Percentiles rank a stretch among this genome's conserved stretches.
Conservation (phyloP, 192 early-diverging fungal species). For the Entomortierella lignicola region DNA sequence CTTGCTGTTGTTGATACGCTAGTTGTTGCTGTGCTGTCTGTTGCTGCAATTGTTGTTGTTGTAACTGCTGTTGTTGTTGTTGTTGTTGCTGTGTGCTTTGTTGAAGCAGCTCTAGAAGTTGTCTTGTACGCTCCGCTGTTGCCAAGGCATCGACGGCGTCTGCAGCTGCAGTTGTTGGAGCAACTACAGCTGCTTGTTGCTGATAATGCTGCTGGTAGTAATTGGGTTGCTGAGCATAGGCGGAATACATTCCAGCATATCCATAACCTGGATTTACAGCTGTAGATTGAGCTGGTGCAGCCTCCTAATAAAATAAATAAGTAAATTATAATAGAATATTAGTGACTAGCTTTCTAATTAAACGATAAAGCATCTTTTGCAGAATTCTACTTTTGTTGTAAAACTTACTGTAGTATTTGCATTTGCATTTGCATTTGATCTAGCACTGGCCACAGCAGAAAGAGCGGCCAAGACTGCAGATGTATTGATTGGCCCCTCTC, state of each 20-base stretch:
- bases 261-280: no score
- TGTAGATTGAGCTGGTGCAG: no score
- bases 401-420: neutral
- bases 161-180: no score
- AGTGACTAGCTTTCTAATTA: no score
- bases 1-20: constrained; percentile 19
- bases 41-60: neutral
- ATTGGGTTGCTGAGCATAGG: no score
- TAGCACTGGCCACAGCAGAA: neutral
- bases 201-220: no score
- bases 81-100: neutral
- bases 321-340: no score
- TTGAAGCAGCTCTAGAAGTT: neutral
- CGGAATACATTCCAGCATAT: no score
- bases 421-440: neutral
- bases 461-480: constrained; percentile 11
- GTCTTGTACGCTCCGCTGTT: neutral
- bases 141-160: no score
- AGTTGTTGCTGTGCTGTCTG: constrained; percentile 9
- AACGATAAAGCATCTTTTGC: no score
- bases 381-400: neutral
- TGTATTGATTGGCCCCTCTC: neutral
- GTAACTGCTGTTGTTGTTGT: constrained; percentile 2
- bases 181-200: no score
- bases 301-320: no score